Percentiles rank a stretch among this genome's conserved stretches.
Conservation (phyloP, 495 filamentous ascomycete genomes). For the Daldinia bambusicola region DNA sequence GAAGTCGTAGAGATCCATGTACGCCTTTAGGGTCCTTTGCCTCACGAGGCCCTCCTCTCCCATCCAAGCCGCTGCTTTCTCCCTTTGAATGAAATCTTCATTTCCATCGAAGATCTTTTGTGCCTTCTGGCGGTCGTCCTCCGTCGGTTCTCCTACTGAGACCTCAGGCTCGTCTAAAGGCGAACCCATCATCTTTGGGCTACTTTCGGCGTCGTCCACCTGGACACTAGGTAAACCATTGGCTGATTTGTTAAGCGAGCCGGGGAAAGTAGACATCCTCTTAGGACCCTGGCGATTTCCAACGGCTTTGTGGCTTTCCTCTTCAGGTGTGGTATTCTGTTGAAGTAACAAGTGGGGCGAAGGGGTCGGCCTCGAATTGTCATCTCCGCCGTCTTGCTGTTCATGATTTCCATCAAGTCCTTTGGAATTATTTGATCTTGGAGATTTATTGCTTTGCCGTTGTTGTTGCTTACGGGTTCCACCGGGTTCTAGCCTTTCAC, state of each 20-base stretch:
- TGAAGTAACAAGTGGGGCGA: conserved; percentile 38
- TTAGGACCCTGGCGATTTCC: conserved; percentile 31
- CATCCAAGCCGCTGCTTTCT: conserved; percentile 87
- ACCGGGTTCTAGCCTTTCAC: conserved; percentile 27
- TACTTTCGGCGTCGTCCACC: conserved; percentile 52
- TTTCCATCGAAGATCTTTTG: conserved; percentile 86
- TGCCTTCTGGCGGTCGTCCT: conserved; percentile 78
- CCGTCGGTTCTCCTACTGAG: conserved; percentile 61
- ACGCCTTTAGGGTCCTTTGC: conserved; percentile 76
- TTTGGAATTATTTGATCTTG: conserved; percentile 10
- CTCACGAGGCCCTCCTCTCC: conserved; percentile 78
- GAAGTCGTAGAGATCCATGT: conserved; percentile 93
- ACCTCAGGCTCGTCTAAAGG: conserved; percentile 62
- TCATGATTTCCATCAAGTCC: conserved; percentile 16
- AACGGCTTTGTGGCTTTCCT: conserved; percentile 13
- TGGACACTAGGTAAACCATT: conserved; percentile 61
- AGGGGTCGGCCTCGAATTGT: conserved; percentile 22
- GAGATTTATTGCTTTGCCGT: conserved; percentile 22
- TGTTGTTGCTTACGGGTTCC: conserved; percentile 27
- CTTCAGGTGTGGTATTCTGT: conserved; percentile 20
- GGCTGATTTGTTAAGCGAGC: conserved; percentile 54
- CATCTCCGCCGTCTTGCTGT: conserved; percentile 15
- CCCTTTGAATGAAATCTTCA: conserved; percentile 78
- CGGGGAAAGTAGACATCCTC: conserved; percentile 39
- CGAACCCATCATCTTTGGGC: conserved; percentile 44